These are phyloP conservation scores for Mycena floridula DNA, from an alignment of 768 basidiomycete genomes.

Conservation along the genomic window DNA sequence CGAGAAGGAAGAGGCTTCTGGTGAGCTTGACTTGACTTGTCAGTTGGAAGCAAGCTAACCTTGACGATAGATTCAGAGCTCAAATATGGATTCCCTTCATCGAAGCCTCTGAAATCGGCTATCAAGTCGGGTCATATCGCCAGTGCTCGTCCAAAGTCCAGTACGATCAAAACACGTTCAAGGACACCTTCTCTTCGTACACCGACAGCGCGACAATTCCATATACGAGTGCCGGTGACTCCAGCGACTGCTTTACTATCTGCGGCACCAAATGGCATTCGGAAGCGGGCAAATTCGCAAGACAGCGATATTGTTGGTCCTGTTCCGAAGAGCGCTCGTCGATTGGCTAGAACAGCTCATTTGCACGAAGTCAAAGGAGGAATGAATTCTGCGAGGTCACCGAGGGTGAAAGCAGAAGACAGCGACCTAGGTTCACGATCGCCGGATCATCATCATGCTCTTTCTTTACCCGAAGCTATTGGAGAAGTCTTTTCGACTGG, in stretches of 20 bases:
- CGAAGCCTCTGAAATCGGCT: slow-evolving; percentile 2
- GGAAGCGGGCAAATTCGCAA: slow-evolving; percentile 45
- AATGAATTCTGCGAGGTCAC: too few species aligned
- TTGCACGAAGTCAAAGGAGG: slow-evolving; percentile 62
- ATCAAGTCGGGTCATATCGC: neutral
- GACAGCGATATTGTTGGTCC: slow-evolving; percentile 19
- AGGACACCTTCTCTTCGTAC: slow-evolving; percentile 24
- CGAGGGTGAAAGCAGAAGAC: too few species aligned
- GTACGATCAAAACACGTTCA: slow-evolving; percentile 12
- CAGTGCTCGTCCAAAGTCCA: neutral
- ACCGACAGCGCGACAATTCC: slow-evolving; percentile 13
- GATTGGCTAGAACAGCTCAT: slow-evolving; percentile 63
- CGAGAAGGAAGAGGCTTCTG: neutral
- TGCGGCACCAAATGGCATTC: slow-evolving; percentile 23
- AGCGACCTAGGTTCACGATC: too few species aligned
- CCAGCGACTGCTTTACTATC: slow-evolving; percentile 10
- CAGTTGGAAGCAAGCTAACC: neutral
- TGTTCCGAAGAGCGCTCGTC: slow-evolving; percentile 41
- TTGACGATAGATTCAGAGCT: slow-evolving; percentile 9
- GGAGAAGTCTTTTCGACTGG: too few species aligned
- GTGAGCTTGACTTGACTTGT: neutral
- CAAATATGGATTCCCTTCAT: slow-evolving; percentile 11
- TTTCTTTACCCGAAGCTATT: too few species aligned
- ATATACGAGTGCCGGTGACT: slow-evolving; percentile 14
- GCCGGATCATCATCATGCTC: too few species aligned